Percentiles rank a stretch among this genome's conserved stretches.
Conservation (phyloP, 1,284 basidiomycete genomes). For the Cystobasidiaceae sp. region DNA sequence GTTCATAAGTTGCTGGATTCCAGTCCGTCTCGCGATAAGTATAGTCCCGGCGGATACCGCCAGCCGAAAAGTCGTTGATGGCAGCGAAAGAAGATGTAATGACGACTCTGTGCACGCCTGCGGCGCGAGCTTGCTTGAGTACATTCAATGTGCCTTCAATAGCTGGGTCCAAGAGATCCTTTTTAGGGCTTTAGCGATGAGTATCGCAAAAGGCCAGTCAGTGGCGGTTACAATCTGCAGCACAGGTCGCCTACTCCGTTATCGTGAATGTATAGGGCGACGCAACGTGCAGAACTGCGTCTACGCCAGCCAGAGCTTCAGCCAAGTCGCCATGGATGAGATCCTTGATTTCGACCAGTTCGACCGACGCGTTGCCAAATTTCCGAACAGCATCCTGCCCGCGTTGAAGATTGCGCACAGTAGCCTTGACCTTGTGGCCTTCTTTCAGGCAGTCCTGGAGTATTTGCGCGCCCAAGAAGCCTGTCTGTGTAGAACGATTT, state of each 20-base stretch:
- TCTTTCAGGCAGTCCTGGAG: slow-evolving; percentile 7
- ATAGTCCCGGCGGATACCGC: slow-evolving; percentile 24
- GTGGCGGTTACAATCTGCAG: too few relatives aligned
- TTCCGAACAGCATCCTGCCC: slow-evolving; percentile 27
- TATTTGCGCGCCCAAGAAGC: slow-evolving; percentile 19
- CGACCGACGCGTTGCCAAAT: slow-evolving; percentile 30
- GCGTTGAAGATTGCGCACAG: slow-evolving; percentile 32
- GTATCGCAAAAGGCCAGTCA: background rate
- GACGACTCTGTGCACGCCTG: slow-evolving; percentile 49
- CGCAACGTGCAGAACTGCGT: slow-evolving; percentile 39
- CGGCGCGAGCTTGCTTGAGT: slow-evolving; percentile 45
- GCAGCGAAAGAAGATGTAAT: slow-evolving; percentile 51
- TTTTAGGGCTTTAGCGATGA: slow-evolving; percentile 2
- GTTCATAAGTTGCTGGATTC: slow-evolving; percentile 35
- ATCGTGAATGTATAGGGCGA: slow-evolving; percentile 31
- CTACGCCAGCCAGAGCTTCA: slow-evolving; percentile 42
- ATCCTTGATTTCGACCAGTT: slow-evolving; percentile 42
- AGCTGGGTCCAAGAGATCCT: slow-evolving; percentile 49
- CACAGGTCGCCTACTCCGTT: background rate
- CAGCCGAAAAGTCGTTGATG: slow-evolving; percentile 34
- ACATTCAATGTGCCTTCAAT: slow-evolving; percentile 50
- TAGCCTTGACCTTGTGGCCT: slow-evolving; percentile 37
- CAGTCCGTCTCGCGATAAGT: slow-evolving; percentile 40
- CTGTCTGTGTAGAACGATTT: background rate
- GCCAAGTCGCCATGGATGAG: slow-evolving; percentile 45